Evolutionary conservation across 2,329 filamentous ascomycete species (phyloP), one percentile per base, ranked within the genome.

Genomic region (Endocalyx cinctus): DNA sequence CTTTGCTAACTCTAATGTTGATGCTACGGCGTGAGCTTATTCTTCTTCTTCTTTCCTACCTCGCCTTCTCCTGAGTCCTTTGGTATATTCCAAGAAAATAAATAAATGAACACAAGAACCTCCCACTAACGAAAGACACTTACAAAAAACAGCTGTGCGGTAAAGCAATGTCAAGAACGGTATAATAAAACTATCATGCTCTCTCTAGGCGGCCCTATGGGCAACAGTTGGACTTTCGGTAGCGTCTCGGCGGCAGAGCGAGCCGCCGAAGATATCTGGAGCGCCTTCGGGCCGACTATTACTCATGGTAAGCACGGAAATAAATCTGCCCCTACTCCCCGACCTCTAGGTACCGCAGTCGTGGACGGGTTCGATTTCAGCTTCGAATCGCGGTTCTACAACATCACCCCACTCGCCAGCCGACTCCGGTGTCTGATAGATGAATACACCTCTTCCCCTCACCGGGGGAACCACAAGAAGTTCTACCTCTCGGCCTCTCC

Each of bases 321-420:
- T n/a, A n/a, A n/a, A n/a, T n/a, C n/a, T n/a, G 62, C 71, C 25
- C 20, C 20, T 8, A n/a, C n/a, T n/a, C 20, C 20, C 8, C 74
- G 83, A 5, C 83, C 82, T 2, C 87, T 87, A 48, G 80, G 79
- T 35, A 56, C 62, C 14, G 73, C 77, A 4, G 64, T 73, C 5
- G 61, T 87, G 17, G 80, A 87, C 52, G 83, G 83, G 7, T 86
- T 87, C 53, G 82, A 87, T 56, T 74, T 86, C 38, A 82, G 87
- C 51, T 79, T 86, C 40, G 82, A 87, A 57, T 63, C 71, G 6
- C 57, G 59, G 4, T 67, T 73, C 11, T 57, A 54, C 18, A 77
- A 83, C 58, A 74, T 82, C 58, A 66, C 64, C 0, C 57, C 71
- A 2, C 82, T 85, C 43, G 78, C 69, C 3, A 64, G 67, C 22